Conservation (phyloP, 2,329 filamentous ascomycete species). For the Bipolaris zeicola region DNA sequence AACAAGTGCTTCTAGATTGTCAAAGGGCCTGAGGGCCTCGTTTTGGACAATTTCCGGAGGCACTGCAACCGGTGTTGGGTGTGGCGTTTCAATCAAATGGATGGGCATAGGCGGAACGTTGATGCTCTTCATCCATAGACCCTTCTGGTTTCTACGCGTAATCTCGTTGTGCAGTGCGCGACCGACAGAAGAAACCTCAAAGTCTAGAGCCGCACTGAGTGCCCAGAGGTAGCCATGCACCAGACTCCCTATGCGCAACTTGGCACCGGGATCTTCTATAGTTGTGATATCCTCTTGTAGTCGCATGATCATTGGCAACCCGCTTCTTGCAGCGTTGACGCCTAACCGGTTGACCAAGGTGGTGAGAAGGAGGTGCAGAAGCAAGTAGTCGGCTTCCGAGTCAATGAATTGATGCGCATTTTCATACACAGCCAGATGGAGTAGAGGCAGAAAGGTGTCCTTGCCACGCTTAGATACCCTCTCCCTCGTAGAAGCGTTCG, state of each 20-base stretch:
- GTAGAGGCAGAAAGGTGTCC: slow-evolving; percentile 77
- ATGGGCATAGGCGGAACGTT: slow-evolving; percentile 70
- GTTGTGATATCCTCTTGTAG: slow-evolving; percentile 83
- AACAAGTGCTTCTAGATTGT: slow-evolving; percentile 72
- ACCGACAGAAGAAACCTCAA: slow-evolving; percentile 72
- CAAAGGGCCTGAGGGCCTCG: slow-evolving; percentile 69
- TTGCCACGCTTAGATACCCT: slow-evolving; percentile 59
- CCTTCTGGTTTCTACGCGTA: slow-evolving; percentile 70
- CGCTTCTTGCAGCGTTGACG: slow-evolving; percentile 78
- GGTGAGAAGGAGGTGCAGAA: slow-evolving; percentile 77
- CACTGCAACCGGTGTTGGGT: slow-evolving; percentile 29
- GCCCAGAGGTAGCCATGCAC: slow-evolving; percentile 90
- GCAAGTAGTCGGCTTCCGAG: slow-evolving; percentile 73
- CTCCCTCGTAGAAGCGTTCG: slow-evolving; percentile 68
- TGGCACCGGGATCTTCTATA: slow-evolving; percentile 68
- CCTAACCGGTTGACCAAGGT: slow-evolving; percentile 78
- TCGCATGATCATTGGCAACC: slow-evolving; percentile 85
- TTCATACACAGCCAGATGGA: slow-evolving; percentile 91
- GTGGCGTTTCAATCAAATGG: slow-evolving; percentile 58
- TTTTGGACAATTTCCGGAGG: slow-evolving; percentile 36
- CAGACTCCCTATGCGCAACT: slow-evolving; percentile 80
- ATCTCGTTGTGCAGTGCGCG: slow-evolving; percentile 78
- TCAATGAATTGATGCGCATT: slow-evolving; percentile 69
- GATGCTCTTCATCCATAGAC: slow-evolving; percentile 79
- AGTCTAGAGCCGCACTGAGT: slow-evolving; percentile 75